Evolutionary conservation across 805 yeast species (phyloP), one percentile per base, ranked within the genome.

Genomic region (Kodamaea jinghongensis): DNA sequence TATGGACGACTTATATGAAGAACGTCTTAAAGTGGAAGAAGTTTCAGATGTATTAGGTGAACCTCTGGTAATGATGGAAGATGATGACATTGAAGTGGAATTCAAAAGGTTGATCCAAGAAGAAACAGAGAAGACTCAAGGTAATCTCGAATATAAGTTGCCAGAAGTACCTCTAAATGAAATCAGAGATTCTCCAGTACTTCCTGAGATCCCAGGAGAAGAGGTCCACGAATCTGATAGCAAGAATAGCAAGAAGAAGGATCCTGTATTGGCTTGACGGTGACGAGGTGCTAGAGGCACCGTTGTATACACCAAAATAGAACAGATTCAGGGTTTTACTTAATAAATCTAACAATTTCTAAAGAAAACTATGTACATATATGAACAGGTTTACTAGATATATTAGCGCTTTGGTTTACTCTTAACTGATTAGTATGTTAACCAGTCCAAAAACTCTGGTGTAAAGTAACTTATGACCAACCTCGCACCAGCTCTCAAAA

Each of bases 361-460:
- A 20, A 8, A 8, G 8, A 20, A 5, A 6, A 20, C 23, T 20
- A 20, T 20, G 23, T 20, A 20, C 23, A 20, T 20, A 20, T 6
- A 6, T 20, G 8, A 20, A 20, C 23, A 20, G 8, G 5, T 20
- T 20, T 20, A 20, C 23, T 6, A 6, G 23, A 6, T 20, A 20
- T 6, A 20, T 20, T 20, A 6, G 23, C 7, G 7, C 23, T 20
- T 20, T 5, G 8, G 23, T 20, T 20, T 5, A 20, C n/a, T n/a
- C n/a, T n/a, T 6, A 20, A 27, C 6, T 27, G 17, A 26, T 28
- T 11, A 27, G 4, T 25, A 25, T 25, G 71, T 75, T 51, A 91
- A 72, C 99, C 99, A 93, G 29, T 87, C 96, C 57, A 93, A 74
- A 54, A 93, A 89, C 54, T 91, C 96, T 7, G 99, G 99, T 2